Conservation (phyloP, 495 filamentous ascomycete genomes). For the Trichoderma parareesei region DNA sequence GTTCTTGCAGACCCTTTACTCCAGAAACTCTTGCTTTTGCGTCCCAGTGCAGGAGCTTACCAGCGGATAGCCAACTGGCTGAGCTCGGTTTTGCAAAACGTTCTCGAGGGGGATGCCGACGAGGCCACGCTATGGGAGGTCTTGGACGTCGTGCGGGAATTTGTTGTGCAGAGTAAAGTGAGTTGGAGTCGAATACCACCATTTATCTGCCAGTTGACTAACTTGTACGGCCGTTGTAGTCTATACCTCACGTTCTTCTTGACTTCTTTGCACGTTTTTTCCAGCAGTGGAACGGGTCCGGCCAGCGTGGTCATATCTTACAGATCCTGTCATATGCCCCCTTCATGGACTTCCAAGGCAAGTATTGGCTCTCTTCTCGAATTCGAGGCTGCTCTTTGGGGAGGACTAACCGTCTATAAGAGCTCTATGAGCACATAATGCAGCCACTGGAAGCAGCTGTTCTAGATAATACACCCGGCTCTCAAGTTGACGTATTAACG, state of each 20-base stretch:
- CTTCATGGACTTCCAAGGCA: slow-evolving; percentile 49
- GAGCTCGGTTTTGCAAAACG: slow-evolving; percentile 48
- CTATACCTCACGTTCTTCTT: slow-evolving; percentile 51
- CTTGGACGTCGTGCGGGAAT: slow-evolving; percentile 49
- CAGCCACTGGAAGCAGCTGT: slow-evolving; percentile 50
- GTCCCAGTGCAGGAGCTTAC: slow-evolving; percentile 47
- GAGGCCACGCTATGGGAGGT: slow-evolving; percentile 45
- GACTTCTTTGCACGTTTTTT: slow-evolving; percentile 57
- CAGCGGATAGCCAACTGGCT: slow-evolving; percentile 62
- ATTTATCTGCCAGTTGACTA: not conserved
- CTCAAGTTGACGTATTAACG: slow-evolving; percentile 48
- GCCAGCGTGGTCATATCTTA: slow-evolving; percentile 52
- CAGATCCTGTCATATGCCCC: slow-evolving; percentile 57
- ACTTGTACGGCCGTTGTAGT: slow-evolving; percentile 16
- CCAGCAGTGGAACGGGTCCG: slow-evolving; percentile 57
- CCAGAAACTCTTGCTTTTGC: slow-evolving; percentile 64
- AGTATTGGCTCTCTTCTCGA: slow-evolving; percentile 13
- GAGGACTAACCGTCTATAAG: slow-evolving; percentile 24
- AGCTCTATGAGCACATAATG: slow-evolving; percentile 43
- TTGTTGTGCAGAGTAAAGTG: slow-evolving; percentile 59
- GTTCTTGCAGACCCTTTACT: slow-evolving; percentile 66
- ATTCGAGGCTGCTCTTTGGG: not conserved
- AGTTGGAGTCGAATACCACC: slow-evolving; percentile 8
- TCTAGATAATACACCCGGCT: slow-evolving; percentile 40
- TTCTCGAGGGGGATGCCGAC: slow-evolving; percentile 44